Evolutionary conservation across 2,329 filamentous ascomycete genomes (phyloP), one percentile per base, ranked within the genome.

Genomic region (Fusarium virguliforme): DNA sequence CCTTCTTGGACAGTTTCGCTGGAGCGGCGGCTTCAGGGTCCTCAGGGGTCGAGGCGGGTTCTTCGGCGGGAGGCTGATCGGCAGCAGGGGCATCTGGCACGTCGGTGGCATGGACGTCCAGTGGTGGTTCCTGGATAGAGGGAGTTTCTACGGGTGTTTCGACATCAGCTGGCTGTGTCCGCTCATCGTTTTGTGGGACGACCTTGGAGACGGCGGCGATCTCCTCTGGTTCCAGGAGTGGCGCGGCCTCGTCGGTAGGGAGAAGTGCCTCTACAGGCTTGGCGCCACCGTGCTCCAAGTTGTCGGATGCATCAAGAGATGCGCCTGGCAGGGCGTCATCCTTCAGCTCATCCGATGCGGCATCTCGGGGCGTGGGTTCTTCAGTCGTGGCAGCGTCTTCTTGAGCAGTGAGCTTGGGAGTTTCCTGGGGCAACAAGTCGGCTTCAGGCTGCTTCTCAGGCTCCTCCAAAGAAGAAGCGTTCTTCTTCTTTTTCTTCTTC

Each of bases 401-500:
- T 13, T 58, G 22, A 35, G 32, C 10, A 12, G 54, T 10, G 28
- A 48, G 35, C 26, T 71, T 67, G 10, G 53, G 26, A 43, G 54
- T 51, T 48, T 69, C 65, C 55, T 64, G 68, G 15, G 60, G 46
- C 24, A 50, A 38, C 6, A 38, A 12, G 9, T 72, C 72, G 12
- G 46, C 58, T 40, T 75, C 72, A 3, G 40, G 54, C 15, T 64
- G 68, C 35, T 68, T 60, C 54, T 72, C 74, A 13, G 38, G 48
- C 35, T 72, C 67, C 15, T 74, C 71, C 24, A 62, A 40, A 32
- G 64, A 43, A 24, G 67, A 40, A 15, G 60, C 46, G 28, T 60
- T 66, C 64, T 75, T 76, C 63, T 75, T 76, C 63, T 77, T 72
- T 61, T 75, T 84, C 79, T 81, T 84, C 18, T 81, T 82, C 72